These are phyloP conservation scores for Raffaelea albimanens DNA, from an alignment of 2,329 filamentous ascomycete genomes.

Conservation along the genomic window DNA sequence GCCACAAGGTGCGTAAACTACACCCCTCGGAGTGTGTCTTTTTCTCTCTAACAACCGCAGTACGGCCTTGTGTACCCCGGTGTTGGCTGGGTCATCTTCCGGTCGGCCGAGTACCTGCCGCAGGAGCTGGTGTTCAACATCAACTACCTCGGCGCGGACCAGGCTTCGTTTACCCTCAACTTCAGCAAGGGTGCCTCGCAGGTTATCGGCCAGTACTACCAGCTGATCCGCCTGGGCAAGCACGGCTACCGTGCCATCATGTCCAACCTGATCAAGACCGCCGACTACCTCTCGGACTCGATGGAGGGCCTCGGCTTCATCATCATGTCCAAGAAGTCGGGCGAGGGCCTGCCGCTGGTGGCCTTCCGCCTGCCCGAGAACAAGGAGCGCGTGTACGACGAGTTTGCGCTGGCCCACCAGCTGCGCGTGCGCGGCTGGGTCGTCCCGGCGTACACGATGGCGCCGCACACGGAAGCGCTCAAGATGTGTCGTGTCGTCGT, in stretches of 20 bases:
- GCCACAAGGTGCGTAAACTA: conserved; percentile 68
- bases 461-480: conserved; percentile 69
- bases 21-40: too few relatives aligned
- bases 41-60: not conserved
- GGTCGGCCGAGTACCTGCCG: conserved; percentile 71
- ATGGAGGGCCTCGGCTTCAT: conserved; percentile 71
- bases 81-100: conserved; percentile 91
- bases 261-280: conserved; percentile 81
- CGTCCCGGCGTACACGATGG: conserved; percentile 95
- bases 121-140: conserved; percentile 97
- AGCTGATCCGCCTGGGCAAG: conserved; percentile 90
- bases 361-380: conserved; percentile 68
- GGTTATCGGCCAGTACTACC: conserved; percentile 95
- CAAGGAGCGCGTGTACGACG: conserved; percentile 55
- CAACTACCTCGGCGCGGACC: conserved; percentile 94
- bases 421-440: conserved; percentile 85
- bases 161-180: conserved; percentile 93
- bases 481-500: conserved; percentile 92
- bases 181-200: conserved; percentile 94
- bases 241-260: conserved; percentile 88
- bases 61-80: conserved; percentile 71
- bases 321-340: conserved; percentile 75
- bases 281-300: conserved; percentile 72
- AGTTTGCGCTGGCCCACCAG: conserved; percentile 75
- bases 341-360: conserved; percentile 76